These are phyloP conservation scores for Kodamaea fukazawae DNA, from an alignment of 805 yeast species.

Conservation along the genomic window DNA sequence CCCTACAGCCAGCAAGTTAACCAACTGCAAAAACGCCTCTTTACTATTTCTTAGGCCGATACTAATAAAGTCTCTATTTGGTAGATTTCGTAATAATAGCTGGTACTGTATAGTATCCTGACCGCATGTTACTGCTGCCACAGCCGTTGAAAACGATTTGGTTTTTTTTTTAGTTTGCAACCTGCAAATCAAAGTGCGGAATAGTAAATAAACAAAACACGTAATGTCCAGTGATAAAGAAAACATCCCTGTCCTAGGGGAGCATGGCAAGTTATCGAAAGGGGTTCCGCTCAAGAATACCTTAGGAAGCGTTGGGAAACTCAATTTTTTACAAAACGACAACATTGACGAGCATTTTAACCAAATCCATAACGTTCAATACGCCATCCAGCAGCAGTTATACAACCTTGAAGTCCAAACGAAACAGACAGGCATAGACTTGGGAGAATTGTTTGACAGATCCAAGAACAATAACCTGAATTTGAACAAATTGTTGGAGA, in stretches of 20 bases:
- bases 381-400: constrained; percentile 28
- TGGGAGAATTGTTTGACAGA: constrained; percentile 36
- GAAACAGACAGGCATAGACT: constrained; percentile 34
- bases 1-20: too few species aligned
- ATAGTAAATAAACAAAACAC: too few species aligned
- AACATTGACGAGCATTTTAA: constrained; percentile 33
- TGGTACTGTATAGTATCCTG: too few species aligned
- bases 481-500: constrained; percentile 33
- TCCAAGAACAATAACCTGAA: constrained; percentile 41
- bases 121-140: too few species aligned
- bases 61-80: too few species aligned
- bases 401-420: constrained; percentile 30
- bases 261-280: constrained; percentile 13
- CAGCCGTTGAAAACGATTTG: too few species aligned
- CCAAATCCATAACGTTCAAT: constrained; percentile 26
- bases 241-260: constrained; percentile 2
- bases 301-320: constrained; percentile 20
- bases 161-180: too few species aligned
- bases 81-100: too few species aligned
- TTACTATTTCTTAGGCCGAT: too few species aligned
- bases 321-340: constrained; percentile 31
- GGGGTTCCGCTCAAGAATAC: constrained; percentile 28
- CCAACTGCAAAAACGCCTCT: too few species aligned
- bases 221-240: constrained; percentile 2
- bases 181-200: too few species aligned